Base-by-base conservation (phyloP, 75 land plant species). In the Picea sitchensis region DNA sequence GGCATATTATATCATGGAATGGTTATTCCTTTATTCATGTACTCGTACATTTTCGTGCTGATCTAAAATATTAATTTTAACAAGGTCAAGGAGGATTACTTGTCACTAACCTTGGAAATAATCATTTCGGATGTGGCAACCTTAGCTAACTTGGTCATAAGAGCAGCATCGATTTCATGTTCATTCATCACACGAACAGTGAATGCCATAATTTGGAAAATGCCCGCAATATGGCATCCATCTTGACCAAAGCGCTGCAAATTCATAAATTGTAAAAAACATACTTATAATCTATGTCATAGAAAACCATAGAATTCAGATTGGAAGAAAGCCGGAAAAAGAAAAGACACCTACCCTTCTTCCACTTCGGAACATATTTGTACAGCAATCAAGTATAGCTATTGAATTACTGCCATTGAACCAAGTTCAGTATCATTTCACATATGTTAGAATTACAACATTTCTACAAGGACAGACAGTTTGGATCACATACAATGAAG, bases 311-410 rank as follows among this genome's bases (percentile, higher is more conserved):
- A 58, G 23, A 61, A 26, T 67, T 36, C 54, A 41, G 18, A 41
- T 13, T 26, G 71, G 34, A 21, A 14, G 69, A 57, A 31, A 64
- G 34, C 23, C n/a, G 75, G 64, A 31, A 54, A 51, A 4, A 62
- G 71, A 5, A 60, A 26, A 18, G 59, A 13, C 20, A 47, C 61
- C 21, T 89, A 94, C 96, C 91, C 87, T 83, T 60, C 94, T 88
- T 47, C 93, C 96, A 4, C 88, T 94, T 72, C 87, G 84, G 23
- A 95, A 92, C 38, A 89, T 86, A 38, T 90, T 77, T 15, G 72
- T 84, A 88, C 98, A 95, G 77, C 96, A 93, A 58, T 93, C 94
- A 30, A 95, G 91, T 9, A 95, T 91, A n/a, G 92, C 79, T 57
- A 83, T 86, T 15, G 98, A 90, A 79, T 95, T 91, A 83, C 98